Conservation (phyloP, 176 grass and related monocot species). For the Oryza longistaminata region DNA sequence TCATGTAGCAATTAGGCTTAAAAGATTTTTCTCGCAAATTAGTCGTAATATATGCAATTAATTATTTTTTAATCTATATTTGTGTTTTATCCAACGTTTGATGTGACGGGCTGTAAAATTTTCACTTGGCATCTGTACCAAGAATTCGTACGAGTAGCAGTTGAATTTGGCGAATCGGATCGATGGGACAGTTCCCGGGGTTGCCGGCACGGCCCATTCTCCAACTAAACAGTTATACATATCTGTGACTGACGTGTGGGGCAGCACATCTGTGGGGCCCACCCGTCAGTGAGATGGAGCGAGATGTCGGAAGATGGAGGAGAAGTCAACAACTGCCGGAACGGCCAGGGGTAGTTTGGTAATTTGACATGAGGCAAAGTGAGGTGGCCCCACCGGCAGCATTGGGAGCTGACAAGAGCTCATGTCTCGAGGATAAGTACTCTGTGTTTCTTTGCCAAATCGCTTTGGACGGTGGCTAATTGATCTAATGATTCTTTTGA, state of each 20-base stretch:
- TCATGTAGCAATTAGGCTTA: no score
- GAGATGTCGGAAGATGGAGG: background rate
- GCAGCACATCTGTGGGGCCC: rapidly evolving
- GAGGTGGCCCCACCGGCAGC: background rate
- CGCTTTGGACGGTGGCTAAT: background rate
- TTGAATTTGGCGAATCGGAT: background rate
- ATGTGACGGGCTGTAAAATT: no score
- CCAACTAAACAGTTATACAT: background rate
- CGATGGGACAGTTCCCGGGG: background rate
- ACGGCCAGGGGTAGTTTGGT: background rate
- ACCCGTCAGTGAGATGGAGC: background rate
- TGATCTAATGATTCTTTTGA: background rate
- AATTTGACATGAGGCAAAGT: background rate
- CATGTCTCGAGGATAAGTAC: conserved; percentile 40
- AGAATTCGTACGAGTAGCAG: background rate
- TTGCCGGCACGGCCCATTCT: background rate
- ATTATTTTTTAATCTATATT: no score
- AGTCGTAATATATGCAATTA: no score
- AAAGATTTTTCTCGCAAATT: no score
- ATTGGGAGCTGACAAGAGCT: background rate
- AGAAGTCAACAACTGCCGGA: conserved; percentile 14
- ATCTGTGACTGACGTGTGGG: background rate
- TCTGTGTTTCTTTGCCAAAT: background rate
- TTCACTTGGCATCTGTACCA: no score
- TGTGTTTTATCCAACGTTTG: no score